phyloP scores from a whole-genome alignment of 1,284 basidiomycete species.

The Ceratobasidium sp. region DNA sequence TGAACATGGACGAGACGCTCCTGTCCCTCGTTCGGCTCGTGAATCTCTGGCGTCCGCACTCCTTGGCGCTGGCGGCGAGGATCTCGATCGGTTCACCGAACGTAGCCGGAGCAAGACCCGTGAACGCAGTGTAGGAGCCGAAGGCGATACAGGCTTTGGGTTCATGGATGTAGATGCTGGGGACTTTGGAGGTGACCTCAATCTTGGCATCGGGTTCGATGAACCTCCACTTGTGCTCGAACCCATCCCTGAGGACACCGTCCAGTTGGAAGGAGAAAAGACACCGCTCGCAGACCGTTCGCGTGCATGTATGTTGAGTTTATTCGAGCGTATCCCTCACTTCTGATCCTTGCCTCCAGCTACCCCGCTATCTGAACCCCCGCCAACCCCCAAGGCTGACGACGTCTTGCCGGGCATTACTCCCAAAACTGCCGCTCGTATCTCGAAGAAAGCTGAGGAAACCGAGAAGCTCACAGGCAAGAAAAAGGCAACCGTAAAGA shows the following conservation, averaged over 20 bases:
- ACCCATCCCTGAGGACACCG: constrained; percentile 54
- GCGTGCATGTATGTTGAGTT: constrained; percentile 68
- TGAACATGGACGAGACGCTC: constrained; percentile 79
- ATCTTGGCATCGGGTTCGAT: constrained; percentile 70
- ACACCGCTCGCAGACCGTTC: constrained; percentile 66
- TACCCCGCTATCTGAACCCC: constrained; percentile 76
- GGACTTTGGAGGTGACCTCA: constrained; percentile 61
- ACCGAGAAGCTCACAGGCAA: constrained; percentile 67
- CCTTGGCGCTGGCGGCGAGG: constrained; percentile 59
- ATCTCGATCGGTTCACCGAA: constrained; percentile 69
- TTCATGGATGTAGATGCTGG: constrained; percentile 64
- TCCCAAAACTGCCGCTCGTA: constrained; percentile 61
- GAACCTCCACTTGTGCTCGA: constrained; percentile 53
- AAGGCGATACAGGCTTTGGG: constrained; percentile 58
- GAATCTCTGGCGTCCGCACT: constrained; percentile 72
- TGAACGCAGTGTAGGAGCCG: constrained; percentile 69
- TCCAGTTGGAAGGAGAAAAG: constrained; percentile 53
- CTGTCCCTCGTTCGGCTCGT: constrained; percentile 58
- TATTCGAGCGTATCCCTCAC: constrained; percentile 42
- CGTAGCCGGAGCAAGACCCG: constrained; percentile 68
- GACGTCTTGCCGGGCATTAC: constrained; percentile 58
- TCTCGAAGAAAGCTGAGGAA: constrained; percentile 54
- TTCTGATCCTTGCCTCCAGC: constrained; percentile 58
- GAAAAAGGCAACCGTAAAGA: constrained; percentile 76
- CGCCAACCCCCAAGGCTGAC: constrained; percentile 72